Evolutionary conservation across 306 rosid species (phyloP).

Genomic region (Benincasa hispida): DNA sequence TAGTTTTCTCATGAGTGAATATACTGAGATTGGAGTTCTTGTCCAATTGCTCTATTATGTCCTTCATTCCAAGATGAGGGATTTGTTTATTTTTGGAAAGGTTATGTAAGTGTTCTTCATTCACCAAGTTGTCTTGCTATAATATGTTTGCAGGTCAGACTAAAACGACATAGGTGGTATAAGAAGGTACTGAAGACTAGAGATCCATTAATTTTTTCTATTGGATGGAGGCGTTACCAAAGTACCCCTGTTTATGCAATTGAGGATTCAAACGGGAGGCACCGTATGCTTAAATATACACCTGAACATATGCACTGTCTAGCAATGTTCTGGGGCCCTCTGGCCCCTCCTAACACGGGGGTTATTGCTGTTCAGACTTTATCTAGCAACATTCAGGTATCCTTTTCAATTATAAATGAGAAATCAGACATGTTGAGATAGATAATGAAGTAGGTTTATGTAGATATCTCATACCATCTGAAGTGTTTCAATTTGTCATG

Average conservation of each 20-base stretch:
- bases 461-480: no score
- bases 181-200: constrained; percentile 77
- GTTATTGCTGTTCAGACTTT: constrained; percentile 77
- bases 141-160: constrained; percentile 50
- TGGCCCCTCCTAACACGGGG: constrained; percentile 86
- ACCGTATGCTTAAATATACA: constrained; percentile 88
- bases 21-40: not conserved
- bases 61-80: not conserved
- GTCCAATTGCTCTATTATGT: not conserved
- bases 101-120: not conserved
- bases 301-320: constrained; percentile 94
- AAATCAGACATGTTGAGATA: not conserved
- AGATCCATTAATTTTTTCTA: constrained; percentile 79
- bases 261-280: constrained; percentile 80
- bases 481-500: no score
- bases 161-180: constrained; percentile 94
- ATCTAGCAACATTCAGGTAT: constrained; percentile 65
- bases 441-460: no score
- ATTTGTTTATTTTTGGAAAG: not conserved
- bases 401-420: not conserved
- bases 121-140: not conserved
- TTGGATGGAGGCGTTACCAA: constrained; percentile 98
- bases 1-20: not conserved
- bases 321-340: constrained; percentile 95
- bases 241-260: constrained; percentile 79